A percentile compares a stretch with the other conserved stretches of the same genome.
phyloP scores from a whole-genome alignment of 2,329 filamentous ascomycete species.

The Lasiodiplodia citricola region DNA sequence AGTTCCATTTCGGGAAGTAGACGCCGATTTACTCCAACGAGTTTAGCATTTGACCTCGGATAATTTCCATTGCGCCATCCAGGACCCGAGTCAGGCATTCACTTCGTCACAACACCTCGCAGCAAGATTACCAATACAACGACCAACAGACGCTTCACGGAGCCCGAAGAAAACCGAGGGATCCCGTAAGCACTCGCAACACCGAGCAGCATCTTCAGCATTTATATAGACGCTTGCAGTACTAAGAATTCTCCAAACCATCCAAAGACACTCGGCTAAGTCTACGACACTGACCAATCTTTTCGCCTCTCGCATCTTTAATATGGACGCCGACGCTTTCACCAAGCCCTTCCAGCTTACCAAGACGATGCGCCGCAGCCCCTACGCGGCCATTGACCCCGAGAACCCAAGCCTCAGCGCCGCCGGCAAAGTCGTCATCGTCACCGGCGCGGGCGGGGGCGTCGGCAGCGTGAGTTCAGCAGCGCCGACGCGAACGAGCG shows the following conservation, averaged over 20 bases:
- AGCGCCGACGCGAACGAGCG: neutral
- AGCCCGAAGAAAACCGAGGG: neutral
- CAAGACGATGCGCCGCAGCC: conserved; percentile 32
- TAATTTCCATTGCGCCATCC: neutral
- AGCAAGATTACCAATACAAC: neutral
- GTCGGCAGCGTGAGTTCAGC: conserved; percentile 35
- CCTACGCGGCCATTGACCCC: conserved; percentile 33
- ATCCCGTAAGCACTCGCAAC: neutral
- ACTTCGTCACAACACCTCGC: neutral
- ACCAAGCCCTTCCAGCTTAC: conserved; percentile 34
- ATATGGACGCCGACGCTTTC: conserved; percentile 30
- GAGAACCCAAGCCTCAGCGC: conserved; percentile 28
- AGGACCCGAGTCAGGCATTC: neutral
- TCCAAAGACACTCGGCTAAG: neutral
- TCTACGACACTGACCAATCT: neutral
- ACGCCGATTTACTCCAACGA: neutral
- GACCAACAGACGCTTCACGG: neutral
- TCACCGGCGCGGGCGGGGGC: conserved; percentile 37
- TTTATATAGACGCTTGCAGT: neutral
- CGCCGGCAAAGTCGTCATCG: conserved; percentile 33
- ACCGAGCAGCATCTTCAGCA: neutral
- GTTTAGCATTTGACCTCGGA: neutral
- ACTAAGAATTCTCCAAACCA: neutral
- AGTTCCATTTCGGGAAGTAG: neutral
- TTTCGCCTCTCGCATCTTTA: neutral